Base-by-base conservation (phyloP, 495 filamentous ascomycete species). In the Daldinia grandis region DNA sequence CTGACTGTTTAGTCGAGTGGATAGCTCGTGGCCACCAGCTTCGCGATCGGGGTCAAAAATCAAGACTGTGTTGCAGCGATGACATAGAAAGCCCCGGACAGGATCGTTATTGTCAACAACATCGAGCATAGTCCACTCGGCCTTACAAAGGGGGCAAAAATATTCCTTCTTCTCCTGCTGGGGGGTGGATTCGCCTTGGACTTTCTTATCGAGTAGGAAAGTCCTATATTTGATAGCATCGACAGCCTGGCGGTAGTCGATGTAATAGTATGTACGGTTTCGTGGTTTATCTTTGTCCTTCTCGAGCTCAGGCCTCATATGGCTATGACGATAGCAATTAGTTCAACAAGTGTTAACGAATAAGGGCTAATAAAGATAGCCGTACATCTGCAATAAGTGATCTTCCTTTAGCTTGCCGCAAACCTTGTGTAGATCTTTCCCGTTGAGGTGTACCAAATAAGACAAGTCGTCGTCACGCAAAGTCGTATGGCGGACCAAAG, bases 221-320 rank as follows among this genome's bases (percentile, higher is more conserved):
- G 97, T 89, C 69, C 92, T 90, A 83, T 91, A 99, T 75, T 99
- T 99, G 83, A 97, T 94, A 14, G 93, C 94, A 79, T 99, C 95
- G 78, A 99, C 91, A 61, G 94, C 92, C 38, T 91, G 92, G 58
- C 95, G 93, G 73, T 95, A 93, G 75, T 97, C 93, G 80, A 99
- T 93, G 81, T 92, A 99, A 81, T 96, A 99, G 82, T 97, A 98
- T 57, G 94, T 97, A 47, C 92, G 88, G 74, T 90, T 92, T 47
- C 91, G 87, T 3, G 93, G 91, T 10, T 93, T 91, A 65, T 91
- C 90, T 47, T 93, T 91, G 31, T 92, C 93, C 66, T 93, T 91
- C 50, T 88, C 89, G 55, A 89, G 81, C 74, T 98, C 94, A 33
- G 88, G 86, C 14, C 94, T 90, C n/a, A 88, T 88, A 76, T 92